These are phyloP conservation scores for Pseudogymnoascus sp. DNA, from an alignment of 2,329 filamentous ascomycete genomes.

Conservation along the genomic window DNA sequence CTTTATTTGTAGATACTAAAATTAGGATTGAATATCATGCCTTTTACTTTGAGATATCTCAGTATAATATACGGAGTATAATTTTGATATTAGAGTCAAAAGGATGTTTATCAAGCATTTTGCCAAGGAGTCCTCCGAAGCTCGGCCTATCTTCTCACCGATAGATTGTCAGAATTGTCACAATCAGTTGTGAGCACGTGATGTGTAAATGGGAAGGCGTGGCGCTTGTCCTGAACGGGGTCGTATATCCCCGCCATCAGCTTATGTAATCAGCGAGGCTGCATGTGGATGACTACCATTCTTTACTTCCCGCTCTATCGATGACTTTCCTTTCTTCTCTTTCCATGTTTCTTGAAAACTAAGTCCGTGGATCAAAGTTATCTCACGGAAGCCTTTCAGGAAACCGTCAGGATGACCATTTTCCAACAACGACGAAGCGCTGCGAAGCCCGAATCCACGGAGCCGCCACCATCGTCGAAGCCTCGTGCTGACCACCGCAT, in stretches of 20 bases:
- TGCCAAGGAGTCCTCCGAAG: background rate
- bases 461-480: background rate
- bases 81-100: background rate
- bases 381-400: background rate
- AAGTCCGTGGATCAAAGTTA: conserved; percentile 1
- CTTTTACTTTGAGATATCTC: background rate
- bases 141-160: background rate
- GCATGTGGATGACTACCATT: background rate
- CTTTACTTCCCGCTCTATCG: background rate
- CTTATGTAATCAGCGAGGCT: background rate
- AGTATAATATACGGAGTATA: background rate
- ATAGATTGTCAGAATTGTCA: background rate
- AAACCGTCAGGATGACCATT: background rate
- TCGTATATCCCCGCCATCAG: background rate
- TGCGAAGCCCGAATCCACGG: background rate
- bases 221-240: conserved; percentile 3
- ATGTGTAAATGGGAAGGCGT: conserved; percentile 8
- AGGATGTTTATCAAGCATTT: background rate
- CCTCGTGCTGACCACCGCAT: background rate
- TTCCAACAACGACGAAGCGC: background rate
- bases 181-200: background rate
- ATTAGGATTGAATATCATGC: background rate
- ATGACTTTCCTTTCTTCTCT: background rate
- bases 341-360: background rate
- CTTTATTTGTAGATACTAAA: background rate